Conservation (phyloP, 78 protist genomes). For the Dictyostelium firmibasis region DNA sequence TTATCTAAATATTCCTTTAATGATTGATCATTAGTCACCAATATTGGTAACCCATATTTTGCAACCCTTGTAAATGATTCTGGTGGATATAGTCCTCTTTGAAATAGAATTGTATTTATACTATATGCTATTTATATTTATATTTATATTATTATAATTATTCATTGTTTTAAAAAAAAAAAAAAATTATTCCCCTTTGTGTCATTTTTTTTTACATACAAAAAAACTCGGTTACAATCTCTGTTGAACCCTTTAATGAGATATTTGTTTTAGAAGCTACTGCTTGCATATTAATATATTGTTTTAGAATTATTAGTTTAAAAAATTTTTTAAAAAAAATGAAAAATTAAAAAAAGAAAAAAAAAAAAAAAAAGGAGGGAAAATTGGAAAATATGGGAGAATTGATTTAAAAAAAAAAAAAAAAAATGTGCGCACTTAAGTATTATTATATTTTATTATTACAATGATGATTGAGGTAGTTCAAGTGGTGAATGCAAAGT, state of each 20-base stretch:
- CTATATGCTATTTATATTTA: conserved; percentile 62
- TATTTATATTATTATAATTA: background rate
- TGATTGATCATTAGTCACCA: conserved; percentile 92
- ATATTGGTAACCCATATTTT: conserved; percentile 94
- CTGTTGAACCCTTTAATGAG: conserved; percentile 95
- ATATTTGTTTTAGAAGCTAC: conserved; percentile 83
- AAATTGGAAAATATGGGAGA: too few relatives aligned
- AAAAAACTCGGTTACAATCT: conserved; percentile 98
- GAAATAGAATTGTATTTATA: conserved; percentile 87
- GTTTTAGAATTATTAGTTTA: too few relatives aligned
- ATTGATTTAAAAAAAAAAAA: background rate
- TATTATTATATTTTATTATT: background rate
- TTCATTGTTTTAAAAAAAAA: background rate
- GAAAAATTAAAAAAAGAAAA: too few relatives aligned
- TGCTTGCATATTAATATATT: conserved; percentile 35
- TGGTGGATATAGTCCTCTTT: conserved; percentile 98
- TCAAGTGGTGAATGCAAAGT: background rate
- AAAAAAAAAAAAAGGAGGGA: background rate
- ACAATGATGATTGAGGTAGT: background rate
- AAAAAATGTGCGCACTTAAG: background rate
- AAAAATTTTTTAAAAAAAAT: too few relatives aligned
- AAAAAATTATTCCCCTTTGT: background rate
- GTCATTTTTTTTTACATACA: conserved; percentile 43
- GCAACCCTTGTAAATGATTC: conserved; percentile 90
- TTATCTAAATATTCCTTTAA: conserved; percentile 89